These are phyloP conservation scores for Suillus variegatus DNA, from an alignment of 768 basidiomycete species.

Conservation along the genomic window DNA sequence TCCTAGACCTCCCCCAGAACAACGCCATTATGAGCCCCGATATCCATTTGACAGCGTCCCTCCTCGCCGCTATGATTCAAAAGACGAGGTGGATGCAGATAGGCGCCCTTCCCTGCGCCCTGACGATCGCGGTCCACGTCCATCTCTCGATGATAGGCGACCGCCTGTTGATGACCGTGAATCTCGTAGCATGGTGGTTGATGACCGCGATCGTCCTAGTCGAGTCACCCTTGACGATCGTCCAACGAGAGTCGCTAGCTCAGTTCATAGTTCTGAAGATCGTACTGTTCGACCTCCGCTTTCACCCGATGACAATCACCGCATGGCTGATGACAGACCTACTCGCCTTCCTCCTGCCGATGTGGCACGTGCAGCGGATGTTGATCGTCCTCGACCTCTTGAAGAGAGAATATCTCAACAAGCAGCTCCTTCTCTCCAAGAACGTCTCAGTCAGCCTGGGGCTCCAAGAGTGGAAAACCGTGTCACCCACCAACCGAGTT, in stretches of 20 bases:
- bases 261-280: conserved; percentile 24
- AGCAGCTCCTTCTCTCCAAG: conserved; percentile 37
- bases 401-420: conserved; percentile 42
- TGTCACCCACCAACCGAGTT: conserved; percentile 30
- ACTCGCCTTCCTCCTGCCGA: conserved; percentile 22
- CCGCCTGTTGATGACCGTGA: conserved; percentile 32
- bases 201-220: conserved; percentile 21
- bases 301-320: conserved; percentile 19
- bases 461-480: conserved; percentile 22
- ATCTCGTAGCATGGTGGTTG: conserved; percentile 17
- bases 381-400: conserved; percentile 32
- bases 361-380: conserved; percentile 19
- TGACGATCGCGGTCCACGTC: conserved; percentile 28
- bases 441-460: conserved; percentile 37
- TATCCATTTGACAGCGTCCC: conserved; percentile 34
- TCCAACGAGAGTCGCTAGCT: conserved; percentile 27
- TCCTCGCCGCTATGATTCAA: conserved; percentile 35
- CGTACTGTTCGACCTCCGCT: conserved; percentile 18
- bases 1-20: conserved; percentile 46
- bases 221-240: conserved; percentile 33
- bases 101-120: conserved; percentile 24
- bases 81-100: conserved; percentile 28
- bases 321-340: conserved; percentile 16
- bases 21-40: conserved; percentile 50
- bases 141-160: conserved; percentile 32